Evolutionary conservation across 1,139 yeast species (phyloP).

Genomic region (Saccharomycopsis hybrid): DNA sequence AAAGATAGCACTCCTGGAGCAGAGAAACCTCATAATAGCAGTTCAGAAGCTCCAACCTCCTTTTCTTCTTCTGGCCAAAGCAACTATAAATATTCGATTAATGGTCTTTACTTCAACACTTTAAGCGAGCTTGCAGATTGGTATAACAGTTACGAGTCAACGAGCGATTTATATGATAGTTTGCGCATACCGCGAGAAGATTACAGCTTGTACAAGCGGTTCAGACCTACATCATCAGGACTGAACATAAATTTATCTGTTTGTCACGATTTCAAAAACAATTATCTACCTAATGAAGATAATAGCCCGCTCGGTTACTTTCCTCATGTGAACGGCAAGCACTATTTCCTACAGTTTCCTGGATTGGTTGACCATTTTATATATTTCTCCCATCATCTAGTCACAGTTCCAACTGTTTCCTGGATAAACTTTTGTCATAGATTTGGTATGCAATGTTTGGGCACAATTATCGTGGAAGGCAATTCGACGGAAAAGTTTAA

Average conservation of each 20-base stretch:
- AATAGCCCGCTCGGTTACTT: conserved; percentile 31
- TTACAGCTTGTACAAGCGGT: conserved; percentile 1
- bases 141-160: conserved; percentile 12
- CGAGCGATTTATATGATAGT: conserved; percentile 12
- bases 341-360: conserved; percentile 34
- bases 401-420: conserved; percentile 33
- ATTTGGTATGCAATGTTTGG: conserved; percentile 32
- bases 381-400: conserved; percentile 34
- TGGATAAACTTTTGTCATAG: conserved; percentile 35
- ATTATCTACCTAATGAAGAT: conserved; percentile 32
- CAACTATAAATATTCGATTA: conserved; percentile 3
- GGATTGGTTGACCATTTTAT: conserved; percentile 32
- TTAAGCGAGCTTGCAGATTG: conserved; percentile 19
- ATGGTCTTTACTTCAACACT: conserved; percentile 15
- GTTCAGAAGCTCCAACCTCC: not conserved
- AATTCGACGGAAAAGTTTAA: conserved; percentile 22
- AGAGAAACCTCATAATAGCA: too few species aligned
- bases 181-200: conserved; percentile 21
- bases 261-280: conserved; percentile 35
- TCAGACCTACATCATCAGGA: not conserved
- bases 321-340: conserved; percentile 30
- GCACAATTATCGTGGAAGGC: conserved; percentile 35
- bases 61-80: not conserved
- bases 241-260: conserved; percentile 25
- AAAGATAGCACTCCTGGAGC: too few species aligned